phyloP scores from a whole-genome alignment of 345 rosid species.

The Bruguiera gymnorhiza region DNA sequence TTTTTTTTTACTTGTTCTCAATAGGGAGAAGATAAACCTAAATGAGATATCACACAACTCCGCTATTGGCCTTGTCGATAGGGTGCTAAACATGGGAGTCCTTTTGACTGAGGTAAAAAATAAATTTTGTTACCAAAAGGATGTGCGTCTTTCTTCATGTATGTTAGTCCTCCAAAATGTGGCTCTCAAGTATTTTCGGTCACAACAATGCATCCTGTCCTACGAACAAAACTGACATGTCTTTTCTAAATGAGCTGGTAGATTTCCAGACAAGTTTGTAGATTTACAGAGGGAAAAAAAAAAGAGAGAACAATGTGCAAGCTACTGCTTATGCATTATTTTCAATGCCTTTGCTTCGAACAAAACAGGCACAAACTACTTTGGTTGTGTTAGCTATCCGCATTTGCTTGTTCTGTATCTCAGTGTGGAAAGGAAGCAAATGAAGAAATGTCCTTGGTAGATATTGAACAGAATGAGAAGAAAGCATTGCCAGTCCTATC shows the following conservation, averaged over 20 bases:
- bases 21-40: conserved; percentile 76
- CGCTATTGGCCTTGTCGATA: conserved; percentile 73
- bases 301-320: background rate
- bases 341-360: background rate
- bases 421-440: no score
- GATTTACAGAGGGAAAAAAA: background rate
- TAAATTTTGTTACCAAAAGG: conserved; percentile 5
- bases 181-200: background rate
- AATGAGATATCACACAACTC: conserved; percentile 93
- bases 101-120: conserved; percentile 75
- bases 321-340: background rate
- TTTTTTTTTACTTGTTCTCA: conserved; percentile 8
- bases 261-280: background rate
- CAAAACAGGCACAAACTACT: no score
- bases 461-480: no score
- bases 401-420: no score
- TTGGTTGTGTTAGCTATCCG: no score
- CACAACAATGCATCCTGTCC: background rate
- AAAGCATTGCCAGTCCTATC: no score
- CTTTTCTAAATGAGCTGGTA: background rate
- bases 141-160: background rate
- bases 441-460: no score
- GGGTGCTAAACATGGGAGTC: conserved; percentile 70
- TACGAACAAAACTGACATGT: background rate
- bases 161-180: background rate